Conservation (phyloP, 2,329 filamentous ascomycete species). For the Alternaria dauci region DNA sequence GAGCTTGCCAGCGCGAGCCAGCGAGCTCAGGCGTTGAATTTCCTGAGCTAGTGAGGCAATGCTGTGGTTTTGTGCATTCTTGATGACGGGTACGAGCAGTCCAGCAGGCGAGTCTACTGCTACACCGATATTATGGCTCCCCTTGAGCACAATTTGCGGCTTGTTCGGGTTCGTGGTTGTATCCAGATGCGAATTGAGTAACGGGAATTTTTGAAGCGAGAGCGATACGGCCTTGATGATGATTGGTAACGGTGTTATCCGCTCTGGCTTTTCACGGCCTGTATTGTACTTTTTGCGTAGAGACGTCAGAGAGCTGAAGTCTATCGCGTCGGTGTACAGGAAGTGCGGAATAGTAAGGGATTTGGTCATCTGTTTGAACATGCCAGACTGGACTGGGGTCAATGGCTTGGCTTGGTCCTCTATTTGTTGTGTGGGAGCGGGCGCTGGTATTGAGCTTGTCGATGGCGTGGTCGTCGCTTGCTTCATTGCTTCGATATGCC, state of each 20-base stretch:
- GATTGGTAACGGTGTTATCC: slow-evolving; percentile 90
- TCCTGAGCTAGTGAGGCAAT: slow-evolving; percentile 81
- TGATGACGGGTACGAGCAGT: slow-evolving; percentile 90
- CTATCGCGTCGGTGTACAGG: slow-evolving; percentile 89
- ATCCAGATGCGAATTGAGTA: slow-evolving; percentile 88
- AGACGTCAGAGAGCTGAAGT: slow-evolving; percentile 76
- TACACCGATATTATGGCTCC: slow-evolving; percentile 91
- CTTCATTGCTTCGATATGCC: slow-evolving; percentile 32
- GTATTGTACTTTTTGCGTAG: slow-evolving; percentile 78
- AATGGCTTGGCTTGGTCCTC: slow-evolving; percentile 74
- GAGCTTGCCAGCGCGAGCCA: slow-evolving; percentile 79
- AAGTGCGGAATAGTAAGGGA: slow-evolving; percentile 94
- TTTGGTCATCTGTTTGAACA: slow-evolving; percentile 98
- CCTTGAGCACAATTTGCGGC: slow-evolving; percentile 78
- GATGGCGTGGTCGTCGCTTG: slow-evolving; percentile 35
- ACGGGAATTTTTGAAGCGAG: slow-evolving; percentile 79
- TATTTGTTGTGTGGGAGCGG: slow-evolving; percentile 31
- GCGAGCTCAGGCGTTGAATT: slow-evolving; percentile 74
- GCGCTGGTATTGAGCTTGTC: slow-evolving; percentile 42
- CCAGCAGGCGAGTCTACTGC: slow-evolving; percentile 93
- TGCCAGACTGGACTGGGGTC: slow-evolving; percentile 82
- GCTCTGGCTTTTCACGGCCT: slow-evolving; percentile 48
- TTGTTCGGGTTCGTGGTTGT: slow-evolving; percentile 65
- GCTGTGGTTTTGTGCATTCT: slow-evolving; percentile 78
- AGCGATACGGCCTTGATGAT: slow-evolving; percentile 95